phyloP scores from a whole-genome alignment of 495 filamentous ascomycete genomes.

The Annulohypoxylon stygium region DNA sequence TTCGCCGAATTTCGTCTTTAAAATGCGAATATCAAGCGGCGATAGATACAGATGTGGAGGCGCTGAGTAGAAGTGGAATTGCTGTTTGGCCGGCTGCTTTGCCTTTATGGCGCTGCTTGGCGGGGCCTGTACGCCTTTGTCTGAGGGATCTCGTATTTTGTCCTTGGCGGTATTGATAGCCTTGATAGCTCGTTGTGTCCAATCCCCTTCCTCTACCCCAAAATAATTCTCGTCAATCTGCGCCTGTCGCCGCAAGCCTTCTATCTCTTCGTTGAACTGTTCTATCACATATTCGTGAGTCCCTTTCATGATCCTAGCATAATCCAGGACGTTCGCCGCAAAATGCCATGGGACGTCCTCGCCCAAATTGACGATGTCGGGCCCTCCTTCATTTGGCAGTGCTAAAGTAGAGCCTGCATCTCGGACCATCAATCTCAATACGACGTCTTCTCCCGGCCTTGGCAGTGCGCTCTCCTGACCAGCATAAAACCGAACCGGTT shows the following conservation, averaged over 20 bases:
- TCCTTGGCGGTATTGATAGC: slow-evolving; percentile 78
- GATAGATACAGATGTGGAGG: slow-evolving; percentile 93
- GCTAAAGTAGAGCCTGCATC: slow-evolving; percentile 84
- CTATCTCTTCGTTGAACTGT: slow-evolving; percentile 83
- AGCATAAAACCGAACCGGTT: slow-evolving; percentile 89
- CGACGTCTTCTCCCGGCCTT: slow-evolving; percentile 86
- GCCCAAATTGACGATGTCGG: slow-evolving; percentile 72
- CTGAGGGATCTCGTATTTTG: slow-evolving; percentile 62
- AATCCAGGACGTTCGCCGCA: slow-evolving; percentile 92
- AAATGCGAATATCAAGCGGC: slow-evolving; percentile 92
- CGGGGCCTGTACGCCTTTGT: slow-evolving; percentile 8
- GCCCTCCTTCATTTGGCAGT: slow-evolving; percentile 81
- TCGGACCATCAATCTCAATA: slow-evolving; percentile 85
- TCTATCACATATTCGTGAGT: slow-evolving; percentile 86
- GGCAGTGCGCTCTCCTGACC: slow-evolving; percentile 87
- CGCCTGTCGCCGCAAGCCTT: slow-evolving; percentile 78
- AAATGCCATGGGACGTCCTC: slow-evolving; percentile 95
- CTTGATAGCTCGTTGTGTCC: slow-evolving; percentile 85
- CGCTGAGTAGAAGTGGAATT: slow-evolving; percentile 91
- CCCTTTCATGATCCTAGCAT: slow-evolving; percentile 95
- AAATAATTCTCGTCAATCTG: slow-evolving; percentile 92
- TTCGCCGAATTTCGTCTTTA: slow-evolving; percentile 88
- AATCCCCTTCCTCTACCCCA: slow-evolving; percentile 87
- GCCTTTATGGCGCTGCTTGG: slow-evolving; percentile 29
- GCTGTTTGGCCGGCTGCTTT: slow-evolving; percentile 53